These are phyloP conservation scores for Thalassiosira profunda DNA, from an alignment of 108 stramenopile genomes.

Conservation along the genomic window DNA sequence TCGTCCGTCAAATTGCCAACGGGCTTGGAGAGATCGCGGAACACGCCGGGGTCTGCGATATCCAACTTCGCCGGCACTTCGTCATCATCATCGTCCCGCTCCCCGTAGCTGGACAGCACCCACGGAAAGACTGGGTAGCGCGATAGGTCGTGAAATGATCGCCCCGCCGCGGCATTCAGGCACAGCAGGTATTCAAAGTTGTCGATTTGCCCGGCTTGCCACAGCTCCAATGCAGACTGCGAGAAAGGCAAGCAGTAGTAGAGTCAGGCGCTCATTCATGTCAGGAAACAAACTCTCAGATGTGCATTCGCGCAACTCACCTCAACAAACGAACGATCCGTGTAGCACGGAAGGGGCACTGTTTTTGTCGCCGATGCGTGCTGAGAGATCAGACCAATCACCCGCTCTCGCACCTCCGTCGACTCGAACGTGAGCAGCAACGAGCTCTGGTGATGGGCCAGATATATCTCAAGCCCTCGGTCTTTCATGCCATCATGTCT, in stretches of 20 bases:
- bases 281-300: no score
- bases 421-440: slow-evolving; percentile 74
- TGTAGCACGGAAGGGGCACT: slow-evolving; percentile 61
- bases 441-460: slow-evolving; percentile 49
- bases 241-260: no score
- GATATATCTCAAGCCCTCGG: slow-evolving; percentile 80
- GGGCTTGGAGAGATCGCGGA: slow-evolving; percentile 96
- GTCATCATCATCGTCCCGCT: slow-evolving; percentile 28
- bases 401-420: slow-evolving; percentile 71
- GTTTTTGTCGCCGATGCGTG: slow-evolving; percentile 3
- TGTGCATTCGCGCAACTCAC: no score
- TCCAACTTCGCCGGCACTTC: slow-evolving; percentile 37
- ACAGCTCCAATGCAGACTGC: slow-evolving; percentile 62
- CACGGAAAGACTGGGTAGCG: slow-evolving; percentile 99
- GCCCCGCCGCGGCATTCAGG: slow-evolving; percentile 95
- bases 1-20: slow-evolving; percentile 95
- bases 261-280: no score
- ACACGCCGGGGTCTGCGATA: slow-evolving; percentile 44
- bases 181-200: slow-evolving; percentile 97
- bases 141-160: slow-evolving; percentile 94
- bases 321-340: slow-evolving; percentile 83
- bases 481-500: slow-evolving; percentile 83
- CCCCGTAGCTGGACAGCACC: slow-evolving; percentile 90
- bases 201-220: slow-evolving; percentile 69
- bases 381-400: slow-evolving; percentile 62